Percentiles rank a stretch among this genome's conserved stretches.
phyloP scores from a whole-genome alignment of 2,329 filamentous ascomycete genomes.

The Lanzia echinophila region DNA sequence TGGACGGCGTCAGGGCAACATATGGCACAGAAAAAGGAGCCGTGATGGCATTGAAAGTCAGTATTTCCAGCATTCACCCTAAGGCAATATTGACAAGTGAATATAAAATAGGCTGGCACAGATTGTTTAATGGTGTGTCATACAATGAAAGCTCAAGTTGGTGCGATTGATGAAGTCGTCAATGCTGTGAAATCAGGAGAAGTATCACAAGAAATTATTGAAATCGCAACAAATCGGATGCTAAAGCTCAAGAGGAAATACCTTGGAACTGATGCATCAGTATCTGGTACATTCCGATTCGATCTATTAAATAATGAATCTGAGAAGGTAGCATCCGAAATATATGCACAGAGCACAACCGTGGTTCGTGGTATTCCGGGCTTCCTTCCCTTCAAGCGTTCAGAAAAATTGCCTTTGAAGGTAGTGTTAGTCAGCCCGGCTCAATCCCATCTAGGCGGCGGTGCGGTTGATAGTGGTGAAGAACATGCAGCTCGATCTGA shows the following conservation, averaged over 20 bases:
- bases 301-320: constrained; percentile 19
- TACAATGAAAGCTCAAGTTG: constrained; percentile 35
- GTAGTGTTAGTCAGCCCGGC: constrained; percentile 35
- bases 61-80: background rate
- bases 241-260: constrained; percentile 33
- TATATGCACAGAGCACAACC: constrained; percentile 36
- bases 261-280: constrained; percentile 24
- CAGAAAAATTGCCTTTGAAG: constrained; percentile 14
- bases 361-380: constrained; percentile 31
- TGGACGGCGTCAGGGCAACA: constrained; percentile 37
- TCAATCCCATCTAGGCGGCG: constrained; percentile 30
- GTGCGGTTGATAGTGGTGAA: constrained; percentile 35
- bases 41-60: constrained; percentile 33
- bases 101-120: constrained; percentile 31
- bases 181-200: constrained; percentile 32
- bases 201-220: constrained; percentile 29
- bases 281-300: constrained; percentile 11
- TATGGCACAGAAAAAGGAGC: constrained; percentile 37
- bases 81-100: background rate
- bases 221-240: constrained; percentile 33
- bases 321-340: constrained; percentile 27
- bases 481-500: constrained; percentile 30
- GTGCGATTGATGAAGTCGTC: constrained; percentile 34
- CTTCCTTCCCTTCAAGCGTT: constrained; percentile 28
- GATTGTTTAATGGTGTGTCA: constrained; percentile 42